Base-by-base conservation (phyloP, 208 protist genomes). In the Phytomonas serpens region DNA sequence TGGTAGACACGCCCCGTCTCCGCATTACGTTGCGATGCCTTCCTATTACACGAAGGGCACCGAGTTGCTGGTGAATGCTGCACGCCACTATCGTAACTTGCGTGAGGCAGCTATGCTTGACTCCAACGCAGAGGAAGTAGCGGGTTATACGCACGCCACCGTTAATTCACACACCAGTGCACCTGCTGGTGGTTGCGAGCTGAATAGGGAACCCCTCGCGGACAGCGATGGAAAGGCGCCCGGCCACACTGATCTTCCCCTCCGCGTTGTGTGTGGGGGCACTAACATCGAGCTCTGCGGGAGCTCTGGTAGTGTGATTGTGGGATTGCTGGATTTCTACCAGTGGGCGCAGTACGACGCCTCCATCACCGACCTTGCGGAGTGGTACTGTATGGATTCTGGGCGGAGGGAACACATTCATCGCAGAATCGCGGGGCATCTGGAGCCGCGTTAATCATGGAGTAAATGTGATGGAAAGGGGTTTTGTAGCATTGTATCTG, bases 271-370 rank as follows among this genome's bases (percentile, higher is more conserved):
- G 37, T 80, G 70, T 0, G 81, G 81, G 3, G 81, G 81, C 72
- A 86, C 81, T 13, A 86, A 75, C 69, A 75, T 71, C 57, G 36
- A 77, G 27, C 42, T 81, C 47, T 79, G 77, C 70, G 81, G 71
- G 30, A 67, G 78, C 11, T 63, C 69, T 4, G 78, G 77, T 2
- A 77, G 83, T 33, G 79, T 84, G 30, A 87, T 91, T 71, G 76
- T 78, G 1, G 86, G 86, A 4, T 74, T 95, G 33, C 77, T 92
- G 31, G 90, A 95, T 67, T 95, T 93, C 80, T 95, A 95, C 77
- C 90, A 93, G 72, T 95, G 87, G 84, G 84, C 84, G 31, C 90
- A 93, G 77, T 91, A 92, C 75, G 90, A 95, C 74, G 76, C 69
- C 23, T 67, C 83, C 1, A 73, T 95, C 42, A 70, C 80, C 19